phyloP scores from a whole-genome alignment of 2,329 filamentous ascomycete genomes.

The Chaetomiaceae sp. region DNA sequence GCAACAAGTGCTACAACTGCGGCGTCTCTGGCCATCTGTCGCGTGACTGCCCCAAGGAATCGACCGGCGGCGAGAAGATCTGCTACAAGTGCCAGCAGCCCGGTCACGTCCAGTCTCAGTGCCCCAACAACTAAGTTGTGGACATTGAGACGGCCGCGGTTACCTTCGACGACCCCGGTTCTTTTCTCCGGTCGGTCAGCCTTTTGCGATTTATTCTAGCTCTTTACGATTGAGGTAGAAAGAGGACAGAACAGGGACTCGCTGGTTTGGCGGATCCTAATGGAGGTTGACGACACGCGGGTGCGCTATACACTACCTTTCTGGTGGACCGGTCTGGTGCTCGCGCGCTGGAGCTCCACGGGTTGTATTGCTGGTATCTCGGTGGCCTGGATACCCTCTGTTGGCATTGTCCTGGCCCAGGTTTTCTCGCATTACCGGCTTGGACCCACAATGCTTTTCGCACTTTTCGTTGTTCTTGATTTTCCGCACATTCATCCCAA shows the following conservation, averaged over 20 bases:
- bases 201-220: constrained; percentile 19
- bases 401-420: constrained; percentile 22
- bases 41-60: constrained; percentile 93
- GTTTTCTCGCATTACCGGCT: constrained; percentile 18
- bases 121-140: constrained; percentile 68
- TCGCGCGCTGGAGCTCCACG: constrained; percentile 28
- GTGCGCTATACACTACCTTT: constrained; percentile 30
- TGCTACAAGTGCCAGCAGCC: constrained; percentile 92
- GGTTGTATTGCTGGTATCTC: constrained; percentile 30
- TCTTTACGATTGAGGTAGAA: constrained; percentile 19
- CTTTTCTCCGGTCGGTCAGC: constrained; percentile 23
- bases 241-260: constrained; percentile 20
- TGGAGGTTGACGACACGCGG: constrained; percentile 27
- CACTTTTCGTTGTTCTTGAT: constrained; percentile 1
- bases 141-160: constrained; percentile 18
- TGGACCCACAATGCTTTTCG: constrained; percentile 11
- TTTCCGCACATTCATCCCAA: not conserved
- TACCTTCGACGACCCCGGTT: constrained; percentile 22
- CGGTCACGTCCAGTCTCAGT: constrained; percentile 90
- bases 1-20: constrained; percentile 99
- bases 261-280: constrained; percentile 16
- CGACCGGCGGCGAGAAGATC: constrained; percentile 81
- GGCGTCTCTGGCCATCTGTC: constrained; percentile 90
- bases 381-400: constrained; percentile 32
- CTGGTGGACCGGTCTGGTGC: constrained; percentile 26